Evolutionary conservation across 1,284 basidiomycete species (phyloP).

Genomic region (Athelia sp.): DNA sequence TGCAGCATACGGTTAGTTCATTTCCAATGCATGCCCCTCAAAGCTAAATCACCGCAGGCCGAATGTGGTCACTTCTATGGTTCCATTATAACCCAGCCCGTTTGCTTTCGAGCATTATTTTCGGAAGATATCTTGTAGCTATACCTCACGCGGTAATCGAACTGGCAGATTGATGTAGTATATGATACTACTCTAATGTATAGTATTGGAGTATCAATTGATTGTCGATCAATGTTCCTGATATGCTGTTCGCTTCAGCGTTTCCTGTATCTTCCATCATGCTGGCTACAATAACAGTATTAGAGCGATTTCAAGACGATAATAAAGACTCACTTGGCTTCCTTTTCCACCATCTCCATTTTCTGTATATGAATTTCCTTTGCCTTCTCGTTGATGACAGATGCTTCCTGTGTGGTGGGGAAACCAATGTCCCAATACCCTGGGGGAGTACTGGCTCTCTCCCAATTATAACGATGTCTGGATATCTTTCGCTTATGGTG

Average conservation of each 20-base stretch:
- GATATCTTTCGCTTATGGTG: constrained; percentile 74
- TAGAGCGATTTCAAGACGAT: neutral
- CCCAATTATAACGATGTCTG: constrained; percentile 73
- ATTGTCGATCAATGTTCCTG: too few species aligned
- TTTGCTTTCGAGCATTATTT: neutral
- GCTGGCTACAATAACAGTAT: neutral
- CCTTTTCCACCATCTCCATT: constrained; percentile 45
- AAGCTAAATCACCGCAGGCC: neutral
- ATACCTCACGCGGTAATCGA: neutral
- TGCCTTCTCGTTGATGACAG: constrained; percentile 69
- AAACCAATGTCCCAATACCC: constrained; percentile 88
- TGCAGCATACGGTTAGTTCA: constrained; percentile 29
- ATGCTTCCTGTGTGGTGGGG: constrained; percentile 77
- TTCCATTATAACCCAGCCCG: neutral
- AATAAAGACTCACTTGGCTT: constrained; percentile 44
- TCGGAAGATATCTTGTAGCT: neutral
- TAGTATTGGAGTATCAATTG: too few species aligned
- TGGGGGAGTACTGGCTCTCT: constrained; percentile 71
- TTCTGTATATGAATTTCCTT: constrained; percentile 67
- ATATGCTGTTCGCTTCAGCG: too few species aligned
- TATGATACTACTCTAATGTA: neutral
- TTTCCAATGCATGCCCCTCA: too few species aligned
- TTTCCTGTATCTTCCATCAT: constrained; percentile 1
- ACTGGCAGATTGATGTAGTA: neutral
- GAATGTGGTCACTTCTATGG: neutral